phyloP scores from a whole-genome alignment of 768 basidiomycete species.

The Trametes elegans region DNA sequence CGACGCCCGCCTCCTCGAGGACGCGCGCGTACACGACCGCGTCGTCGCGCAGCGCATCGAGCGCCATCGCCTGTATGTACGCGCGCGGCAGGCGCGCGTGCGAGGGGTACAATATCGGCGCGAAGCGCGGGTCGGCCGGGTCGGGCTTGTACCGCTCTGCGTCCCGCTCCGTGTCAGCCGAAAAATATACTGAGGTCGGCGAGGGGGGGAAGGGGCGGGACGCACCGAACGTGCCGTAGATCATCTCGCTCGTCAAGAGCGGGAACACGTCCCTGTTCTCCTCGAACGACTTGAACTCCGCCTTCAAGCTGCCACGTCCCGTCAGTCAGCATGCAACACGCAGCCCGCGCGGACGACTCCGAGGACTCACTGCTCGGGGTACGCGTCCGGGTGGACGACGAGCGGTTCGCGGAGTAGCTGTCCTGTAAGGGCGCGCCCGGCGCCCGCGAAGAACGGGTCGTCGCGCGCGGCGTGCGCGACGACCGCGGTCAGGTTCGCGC shows the following conservation, averaged over 20 bases:
- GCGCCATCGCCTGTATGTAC: slow-evolving; percentile 25
- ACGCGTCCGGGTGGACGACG: slow-evolving; percentile 1
- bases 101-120: slow-evolving; percentile 21
- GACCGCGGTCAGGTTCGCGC: slow-evolving; percentile 22
- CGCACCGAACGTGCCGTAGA: slow-evolving; percentile 1
- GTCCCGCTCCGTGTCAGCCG: neutral
- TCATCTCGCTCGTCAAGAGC: slow-evolving; percentile 3
- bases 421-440: slow-evolving; percentile 23
- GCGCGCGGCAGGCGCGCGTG: slow-evolving; percentile 24
- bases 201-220: neutral
- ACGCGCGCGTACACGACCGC: slow-evolving; percentile 25
- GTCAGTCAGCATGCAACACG: no score
- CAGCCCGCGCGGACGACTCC: no score
- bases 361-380: neutral
- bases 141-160: no score
- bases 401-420: slow-evolving; percentile 22
- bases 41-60: slow-evolving; percentile 31
- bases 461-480: slow-evolving; percentile 22
- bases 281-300: slow-evolving; percentile 10
- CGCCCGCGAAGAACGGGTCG: slow-evolving; percentile 21
- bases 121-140: slow-evolving; percentile 8
- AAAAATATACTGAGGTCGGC: neutral
- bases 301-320: neutral
- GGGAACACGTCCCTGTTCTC: slow-evolving; percentile 23
- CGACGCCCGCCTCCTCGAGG: slow-evolving; percentile 24